A percentile compares a stretch with the other conserved stretches of the same genome.
phyloP scores from a whole-genome alignment of 2,329 filamentous ascomycete genomes.

The Diaporthe sp. region DNA sequence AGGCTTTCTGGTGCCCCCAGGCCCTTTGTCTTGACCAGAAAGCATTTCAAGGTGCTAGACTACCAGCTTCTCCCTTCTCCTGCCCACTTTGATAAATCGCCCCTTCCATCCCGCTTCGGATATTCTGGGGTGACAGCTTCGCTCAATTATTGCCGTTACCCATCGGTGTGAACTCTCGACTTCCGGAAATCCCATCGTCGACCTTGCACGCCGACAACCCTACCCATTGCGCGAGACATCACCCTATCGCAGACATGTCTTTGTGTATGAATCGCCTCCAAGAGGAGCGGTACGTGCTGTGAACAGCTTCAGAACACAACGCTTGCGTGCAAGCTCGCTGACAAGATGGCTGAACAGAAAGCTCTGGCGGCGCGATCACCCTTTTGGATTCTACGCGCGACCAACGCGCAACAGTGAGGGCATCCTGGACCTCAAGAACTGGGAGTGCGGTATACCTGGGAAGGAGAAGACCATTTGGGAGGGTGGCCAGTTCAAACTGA shows the following conservation, averaged over 20 bases:
- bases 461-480: conserved; percentile 99
- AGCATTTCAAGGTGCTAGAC: background rate
- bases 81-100: background rate
- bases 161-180: background rate
- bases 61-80: background rate
- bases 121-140: conserved; percentile 1
- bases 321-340: background rate
- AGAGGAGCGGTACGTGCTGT: conserved; percentile 80
- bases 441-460: conserved; percentile 97
- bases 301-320: background rate
- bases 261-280: conserved; percentile 89
- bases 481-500: conserved; percentile 95
- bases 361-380: conserved; percentile 96
- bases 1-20: background rate
- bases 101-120: conserved; percentile 14
- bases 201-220: background rate
- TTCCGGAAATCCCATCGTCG: background rate
- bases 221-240: background rate
- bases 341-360: conserved; percentile 70
- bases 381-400: conserved; percentile 96
- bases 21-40: background rate
- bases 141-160: background rate
- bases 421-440: conserved; percentile 90
- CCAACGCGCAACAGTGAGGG: conserved; percentile 84
- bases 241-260: conserved; percentile 71